Percentiles rank a stretch among this genome's conserved stretches.
Evolutionary conservation across 2,329 filamentous ascomycete species (phyloP).

Genomic region (Pseudogymnoascus sp.): DNA sequence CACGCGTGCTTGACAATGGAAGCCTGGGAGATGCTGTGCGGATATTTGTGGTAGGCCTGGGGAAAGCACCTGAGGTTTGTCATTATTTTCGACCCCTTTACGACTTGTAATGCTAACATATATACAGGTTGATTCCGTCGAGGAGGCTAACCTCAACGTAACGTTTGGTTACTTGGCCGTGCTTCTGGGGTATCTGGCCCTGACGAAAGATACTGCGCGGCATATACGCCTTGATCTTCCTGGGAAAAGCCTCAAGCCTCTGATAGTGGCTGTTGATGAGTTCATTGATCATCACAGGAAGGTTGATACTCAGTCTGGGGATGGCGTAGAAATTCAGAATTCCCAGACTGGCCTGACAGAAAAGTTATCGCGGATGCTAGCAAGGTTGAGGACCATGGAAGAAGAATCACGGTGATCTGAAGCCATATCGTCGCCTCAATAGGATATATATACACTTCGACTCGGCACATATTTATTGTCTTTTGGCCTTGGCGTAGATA

Average conservation of each 20-base stretch:
- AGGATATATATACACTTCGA: constrained; percentile 1
- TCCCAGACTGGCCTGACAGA: constrained; percentile 44
- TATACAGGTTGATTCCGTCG: constrained; percentile 57
- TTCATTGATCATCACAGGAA: constrained; percentile 54
- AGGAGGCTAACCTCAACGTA: constrained; percentile 73
- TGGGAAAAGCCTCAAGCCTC: constrained; percentile 38
- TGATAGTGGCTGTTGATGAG: constrained; percentile 53
- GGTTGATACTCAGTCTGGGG: constrained; percentile 42
- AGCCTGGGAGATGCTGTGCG: constrained; percentile 54
- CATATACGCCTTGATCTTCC: constrained; percentile 38
- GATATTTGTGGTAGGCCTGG: constrained; percentile 61
- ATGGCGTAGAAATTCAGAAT: constrained; percentile 38
- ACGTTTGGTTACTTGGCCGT: constrained; percentile 81
- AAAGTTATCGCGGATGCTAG: constrained; percentile 45
- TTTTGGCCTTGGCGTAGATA: constrained; percentile 2
- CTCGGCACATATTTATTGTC: neutral
- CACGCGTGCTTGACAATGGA: constrained; percentile 24
- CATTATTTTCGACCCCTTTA: neutral
- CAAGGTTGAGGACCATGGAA: constrained; percentile 30
- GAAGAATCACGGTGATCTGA: neutral
- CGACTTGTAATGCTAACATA: constrained; percentile 13
- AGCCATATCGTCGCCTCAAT: neutral
- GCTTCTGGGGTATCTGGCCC: constrained; percentile 72
- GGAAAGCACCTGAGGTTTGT: constrained; percentile 61
- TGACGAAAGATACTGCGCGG: constrained; percentile 41